Percentiles rank a stretch among this genome's conserved stretches.
Evolutionary conservation across 768 basidiomycete species (phyloP).

Genomic region (Strobilomyces echinocephalus): DNA sequence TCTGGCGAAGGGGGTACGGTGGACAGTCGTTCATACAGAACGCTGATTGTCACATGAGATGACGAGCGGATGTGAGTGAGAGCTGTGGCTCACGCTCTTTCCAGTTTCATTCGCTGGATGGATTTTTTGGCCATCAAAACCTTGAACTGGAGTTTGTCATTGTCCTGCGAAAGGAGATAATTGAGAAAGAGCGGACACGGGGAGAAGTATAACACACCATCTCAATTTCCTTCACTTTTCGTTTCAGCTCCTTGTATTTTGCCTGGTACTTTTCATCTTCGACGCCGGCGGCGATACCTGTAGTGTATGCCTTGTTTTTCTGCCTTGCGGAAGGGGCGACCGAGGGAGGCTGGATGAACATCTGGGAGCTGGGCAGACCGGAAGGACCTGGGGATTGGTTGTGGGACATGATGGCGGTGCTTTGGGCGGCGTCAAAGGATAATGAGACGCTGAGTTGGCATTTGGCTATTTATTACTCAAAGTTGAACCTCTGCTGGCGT

Average conservation of each 20-base stretch:
- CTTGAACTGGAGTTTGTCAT: conserved; percentile 82
- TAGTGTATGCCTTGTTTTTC: conserved; percentile 45
- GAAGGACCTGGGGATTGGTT: conserved; percentile 53
- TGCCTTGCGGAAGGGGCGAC: conserved; percentile 35
- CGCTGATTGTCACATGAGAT: conserved; percentile 39
- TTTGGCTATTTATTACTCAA: conserved; percentile 27
- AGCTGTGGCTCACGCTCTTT: conserved; percentile 71
- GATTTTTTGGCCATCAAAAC: conserved; percentile 73
- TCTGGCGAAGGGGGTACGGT: conserved; percentile 55
- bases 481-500: conserved; percentile 22
- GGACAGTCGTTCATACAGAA: conserved; percentile 75
- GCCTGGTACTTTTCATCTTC: conserved; percentile 84
- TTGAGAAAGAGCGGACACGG: conserved; percentile 3
- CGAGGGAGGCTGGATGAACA: conserved; percentile 29
- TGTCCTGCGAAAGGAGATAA: conserved; percentile 51
- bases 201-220: conserved; percentile 42
- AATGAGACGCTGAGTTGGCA: conserved; percentile 28
- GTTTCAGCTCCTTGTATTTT: conserved; percentile 85
- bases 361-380: conserved; percentile 37
- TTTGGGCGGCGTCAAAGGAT: conserved; percentile 30
- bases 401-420: conserved; percentile 60
- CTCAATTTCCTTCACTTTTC: conserved; percentile 86
- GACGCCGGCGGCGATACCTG: conserved; percentile 71
- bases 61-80: conserved; percentile 16
- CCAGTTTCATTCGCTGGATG: conserved; percentile 83